Percentiles rank a stretch among this genome's conserved stretches.
Conservation (phyloP, 2,329 filamentous ascomycete species). For the Sporothrix brunneoviolacea region DNA sequence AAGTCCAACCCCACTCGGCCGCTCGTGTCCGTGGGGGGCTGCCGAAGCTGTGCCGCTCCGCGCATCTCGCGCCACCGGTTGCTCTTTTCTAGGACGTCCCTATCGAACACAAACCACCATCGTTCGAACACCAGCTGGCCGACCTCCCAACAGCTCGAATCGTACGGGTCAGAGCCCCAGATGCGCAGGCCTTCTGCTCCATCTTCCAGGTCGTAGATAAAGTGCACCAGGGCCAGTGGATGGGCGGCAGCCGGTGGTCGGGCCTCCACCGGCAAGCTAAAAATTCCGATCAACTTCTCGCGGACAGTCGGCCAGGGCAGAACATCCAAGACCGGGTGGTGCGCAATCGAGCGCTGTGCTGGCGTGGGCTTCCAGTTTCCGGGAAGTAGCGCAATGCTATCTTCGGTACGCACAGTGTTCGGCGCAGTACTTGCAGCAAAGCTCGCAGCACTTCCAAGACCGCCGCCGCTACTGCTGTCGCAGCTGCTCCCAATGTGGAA, state of each 20-base stretch:
- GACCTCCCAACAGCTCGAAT: slow-evolving; percentile 47
- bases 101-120: slow-evolving; percentile 57
- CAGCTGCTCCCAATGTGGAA: slow-evolving; percentile 29
- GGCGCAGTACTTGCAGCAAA: slow-evolving; percentile 14
- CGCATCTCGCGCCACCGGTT: slow-evolving; percentile 44
- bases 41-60: slow-evolving; percentile 29
- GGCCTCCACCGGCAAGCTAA: slow-evolving; percentile 40
- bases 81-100: slow-evolving; percentile 44
- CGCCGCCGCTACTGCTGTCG: slow-evolving; percentile 18
- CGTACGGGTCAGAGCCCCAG: slow-evolving; percentile 43
- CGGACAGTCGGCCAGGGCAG: slow-evolving; percentile 46
- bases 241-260: slow-evolving; percentile 42
- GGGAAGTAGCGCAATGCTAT: slow-evolving; percentile 33
- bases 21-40: neutral
- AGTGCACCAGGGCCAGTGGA: slow-evolving; percentile 41
- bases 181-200: slow-evolving; percentile 44
- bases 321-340: slow-evolving; percentile 52
- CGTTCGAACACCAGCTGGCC: slow-evolving; percentile 51
- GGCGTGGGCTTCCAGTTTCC: slow-evolving; percentile 43
- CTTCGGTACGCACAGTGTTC: slow-evolving; percentile 22
- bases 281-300: slow-evolving; percentile 35
- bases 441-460: neutral
- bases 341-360: slow-evolving; percentile 42
- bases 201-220: slow-evolving; percentile 54
- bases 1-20: no score